Conservation (phyloP, 164 flowering plant genomes). For the Magnolia sinica region DNA sequence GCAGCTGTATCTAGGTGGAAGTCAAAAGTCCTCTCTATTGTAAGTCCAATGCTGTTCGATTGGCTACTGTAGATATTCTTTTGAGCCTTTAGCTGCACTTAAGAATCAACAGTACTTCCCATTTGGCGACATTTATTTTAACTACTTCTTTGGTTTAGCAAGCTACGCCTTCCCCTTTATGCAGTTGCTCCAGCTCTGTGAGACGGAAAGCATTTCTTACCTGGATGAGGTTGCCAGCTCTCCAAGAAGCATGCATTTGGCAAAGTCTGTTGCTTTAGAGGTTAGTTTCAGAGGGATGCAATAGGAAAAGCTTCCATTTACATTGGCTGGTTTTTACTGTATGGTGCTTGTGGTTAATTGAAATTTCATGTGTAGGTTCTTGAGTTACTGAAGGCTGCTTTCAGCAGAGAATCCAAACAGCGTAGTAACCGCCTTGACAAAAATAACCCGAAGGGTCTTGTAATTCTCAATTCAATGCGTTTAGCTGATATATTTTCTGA, state of each 20-base stretch:
- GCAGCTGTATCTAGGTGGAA: constrained; percentile 81
- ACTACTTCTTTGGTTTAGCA: constrained; percentile 9
- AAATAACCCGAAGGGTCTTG: constrained; percentile 60
- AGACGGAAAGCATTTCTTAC: constrained; percentile 89
- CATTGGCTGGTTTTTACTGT: background rate
- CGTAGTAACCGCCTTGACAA: constrained; percentile 23
- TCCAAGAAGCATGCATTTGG: constrained; percentile 63
- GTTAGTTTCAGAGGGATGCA: constrained; percentile 36
- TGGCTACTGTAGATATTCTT: background rate
- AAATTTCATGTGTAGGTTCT: constrained; percentile 53
- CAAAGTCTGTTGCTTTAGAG: constrained; percentile 74
- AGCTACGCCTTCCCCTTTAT: constrained; percentile 20
- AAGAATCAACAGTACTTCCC: background rate
- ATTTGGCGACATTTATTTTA: constrained; percentile 5
- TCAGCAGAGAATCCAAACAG: constrained; percentile 36
- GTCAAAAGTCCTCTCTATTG: constrained; percentile 80
- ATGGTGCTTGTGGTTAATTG: constrained; percentile 10
- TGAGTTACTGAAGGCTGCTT: constrained; percentile 60
- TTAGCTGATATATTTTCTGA: constrained; percentile 90
- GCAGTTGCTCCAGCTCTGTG: constrained; percentile 90
- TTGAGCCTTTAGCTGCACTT: constrained; percentile 3
- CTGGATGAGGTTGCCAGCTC: constrained; percentile 89
- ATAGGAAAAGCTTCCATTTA: background rate
- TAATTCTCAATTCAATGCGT: constrained; percentile 91
- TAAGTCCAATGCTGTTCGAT: constrained; percentile 40